These are phyloP conservation scores for Eimeria praecox DNA, from an alignment of 169 alveolate species.

Conservation along the genomic window DNA sequence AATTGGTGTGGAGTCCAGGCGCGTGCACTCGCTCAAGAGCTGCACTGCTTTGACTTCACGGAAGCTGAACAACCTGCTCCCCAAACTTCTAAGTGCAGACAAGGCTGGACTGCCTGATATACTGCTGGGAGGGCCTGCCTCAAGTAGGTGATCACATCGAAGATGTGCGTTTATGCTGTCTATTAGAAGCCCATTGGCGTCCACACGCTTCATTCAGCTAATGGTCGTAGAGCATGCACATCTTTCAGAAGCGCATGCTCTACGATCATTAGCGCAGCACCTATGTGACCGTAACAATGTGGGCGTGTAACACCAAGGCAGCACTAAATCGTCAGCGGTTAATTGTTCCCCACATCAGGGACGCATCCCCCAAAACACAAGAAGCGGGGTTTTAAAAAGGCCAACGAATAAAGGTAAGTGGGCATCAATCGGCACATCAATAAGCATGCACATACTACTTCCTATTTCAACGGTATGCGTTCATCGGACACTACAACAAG, in stretches of 20 bases:
- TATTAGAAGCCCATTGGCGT: not conserved
- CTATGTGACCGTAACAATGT: too few relatives aligned
- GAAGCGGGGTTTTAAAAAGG: not conserved
- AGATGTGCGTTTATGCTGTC: not conserved
- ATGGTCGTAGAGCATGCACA: not conserved
- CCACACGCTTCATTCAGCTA: too few relatives aligned
- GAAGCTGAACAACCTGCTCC: not conserved
- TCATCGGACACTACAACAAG: not conserved
- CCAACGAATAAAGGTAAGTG: not conserved
- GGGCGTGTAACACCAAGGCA: not conserved
- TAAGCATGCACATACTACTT: not conserved
- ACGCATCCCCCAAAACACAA: not conserved
- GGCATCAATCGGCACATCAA: not conserved
- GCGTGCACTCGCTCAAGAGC: not conserved
- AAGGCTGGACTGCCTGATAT: not conserved
- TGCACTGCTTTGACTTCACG: not conserved
- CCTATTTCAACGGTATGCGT: not conserved
- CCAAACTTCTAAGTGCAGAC: not conserved
- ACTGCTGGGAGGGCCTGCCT: not conserved
- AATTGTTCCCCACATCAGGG: not conserved
- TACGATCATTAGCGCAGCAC: not conserved
- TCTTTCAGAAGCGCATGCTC: not conserved
- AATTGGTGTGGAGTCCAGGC: not conserved
- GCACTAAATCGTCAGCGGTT: not conserved
- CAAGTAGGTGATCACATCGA: not conserved